phyloP scores from a whole-genome alignment of 2,329 filamentous ascomycete species.

The Aspergillus udagawae region DNA sequence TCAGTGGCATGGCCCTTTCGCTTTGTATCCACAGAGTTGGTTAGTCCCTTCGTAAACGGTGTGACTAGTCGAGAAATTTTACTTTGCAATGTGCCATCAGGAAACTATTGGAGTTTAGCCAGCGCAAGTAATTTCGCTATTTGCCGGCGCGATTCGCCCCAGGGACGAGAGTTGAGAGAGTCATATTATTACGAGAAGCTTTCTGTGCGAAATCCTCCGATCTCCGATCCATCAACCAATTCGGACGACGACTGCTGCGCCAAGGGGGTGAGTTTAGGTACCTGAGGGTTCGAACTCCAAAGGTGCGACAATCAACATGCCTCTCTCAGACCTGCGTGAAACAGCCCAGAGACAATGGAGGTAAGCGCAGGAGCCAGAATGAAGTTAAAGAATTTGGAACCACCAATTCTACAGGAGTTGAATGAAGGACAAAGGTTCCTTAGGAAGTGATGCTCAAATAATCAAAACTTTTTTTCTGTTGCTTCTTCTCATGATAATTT shows the following conservation, averaged over 20 bases:
- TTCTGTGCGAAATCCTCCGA: background rate
- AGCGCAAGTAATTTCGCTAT: background rate
- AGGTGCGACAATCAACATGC: background rate
- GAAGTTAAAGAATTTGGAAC: background rate
- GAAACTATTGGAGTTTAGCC: background rate
- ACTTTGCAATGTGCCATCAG: background rate
- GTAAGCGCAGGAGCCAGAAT: conserved; percentile 1
- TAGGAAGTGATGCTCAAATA: background rate
- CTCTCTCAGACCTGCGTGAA: conserved; percentile 3
- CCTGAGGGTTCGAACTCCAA: background rate
- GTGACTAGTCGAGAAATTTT: background rate
- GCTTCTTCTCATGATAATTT: background rate
- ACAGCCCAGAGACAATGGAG: conserved; percentile 5
- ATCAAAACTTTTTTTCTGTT: background rate
- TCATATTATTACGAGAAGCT: background rate
- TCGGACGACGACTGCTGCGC: background rate
- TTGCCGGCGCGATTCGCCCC: background rate
- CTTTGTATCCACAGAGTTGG: background rate
- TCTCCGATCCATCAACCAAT: background rate
- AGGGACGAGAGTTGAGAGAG: background rate
- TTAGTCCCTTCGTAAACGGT: background rate
- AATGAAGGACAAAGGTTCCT: background rate
- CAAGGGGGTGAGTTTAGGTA: background rate
- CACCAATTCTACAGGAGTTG: background rate
- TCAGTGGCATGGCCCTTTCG: no score